phyloP scores from a whole-genome alignment of 768 basidiomycete genomes.

The Termitomyces sp. region DNA sequence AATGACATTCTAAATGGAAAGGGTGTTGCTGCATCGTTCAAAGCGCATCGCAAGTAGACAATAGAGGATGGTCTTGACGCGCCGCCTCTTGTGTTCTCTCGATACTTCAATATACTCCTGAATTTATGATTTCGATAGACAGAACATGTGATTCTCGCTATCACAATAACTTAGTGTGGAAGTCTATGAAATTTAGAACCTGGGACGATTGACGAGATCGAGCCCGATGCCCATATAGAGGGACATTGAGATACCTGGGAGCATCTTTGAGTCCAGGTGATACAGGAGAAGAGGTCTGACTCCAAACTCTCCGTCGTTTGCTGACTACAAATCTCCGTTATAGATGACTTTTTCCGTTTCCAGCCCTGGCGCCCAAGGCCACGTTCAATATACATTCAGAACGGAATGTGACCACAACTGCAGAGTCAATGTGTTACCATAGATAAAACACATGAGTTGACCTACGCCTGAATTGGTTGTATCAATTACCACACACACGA shows the following conservation, averaged over 20 bases:
- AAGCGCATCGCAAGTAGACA: conserved; percentile 54
- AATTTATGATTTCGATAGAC: not conserved
- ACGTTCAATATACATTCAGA: not conserved
- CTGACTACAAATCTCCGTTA: not conserved
- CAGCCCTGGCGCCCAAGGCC: not conserved
- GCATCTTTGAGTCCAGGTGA: not conserved
- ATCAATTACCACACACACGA: not conserved
- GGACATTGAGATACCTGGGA: too few relatives aligned
- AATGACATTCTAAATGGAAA: conserved; percentile 70
- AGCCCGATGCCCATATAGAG: too few relatives aligned
- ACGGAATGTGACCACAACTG: not conserved
- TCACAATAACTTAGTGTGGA: too few relatives aligned
- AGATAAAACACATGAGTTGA: too few relatives aligned
- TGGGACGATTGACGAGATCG: not conserved
- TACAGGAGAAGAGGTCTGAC: not conserved
- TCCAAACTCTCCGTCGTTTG: not conserved
- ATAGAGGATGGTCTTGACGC: not conserved
- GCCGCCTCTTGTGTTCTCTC: not conserved
- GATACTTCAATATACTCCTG: not conserved
- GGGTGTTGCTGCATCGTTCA: conserved; percentile 76
- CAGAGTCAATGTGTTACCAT: not conserved
- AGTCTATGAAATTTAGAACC: not conserved
- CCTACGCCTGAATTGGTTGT: not conserved
- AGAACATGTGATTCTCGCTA: not conserved
- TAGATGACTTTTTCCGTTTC: not conserved